Evolutionary conservation across 1,139 yeast genomes (phyloP), one percentile per base, ranked within the genome.

Genomic region (Debaryomyces psychrophilus): DNA sequence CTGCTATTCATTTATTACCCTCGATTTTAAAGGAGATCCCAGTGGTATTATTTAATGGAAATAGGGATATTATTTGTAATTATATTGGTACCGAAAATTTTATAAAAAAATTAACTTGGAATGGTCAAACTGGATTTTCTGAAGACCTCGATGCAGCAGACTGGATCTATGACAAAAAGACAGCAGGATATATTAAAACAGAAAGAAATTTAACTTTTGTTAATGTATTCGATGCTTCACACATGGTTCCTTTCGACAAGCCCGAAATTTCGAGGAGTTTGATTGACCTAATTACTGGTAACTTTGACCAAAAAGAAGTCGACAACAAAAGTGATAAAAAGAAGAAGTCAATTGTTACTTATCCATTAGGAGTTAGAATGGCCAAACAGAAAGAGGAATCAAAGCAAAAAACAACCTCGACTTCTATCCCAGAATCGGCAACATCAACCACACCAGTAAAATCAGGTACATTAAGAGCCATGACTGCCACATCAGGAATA

Each of bases 181-280:
- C 55, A 5, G 82, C 79, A 0, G 95, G 95, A 1, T 69, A 69
- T 43, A 64, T 85, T 35, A 68, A 70, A 50, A 62, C 58, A 12
- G 92, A 83, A 46, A 77, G 90, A 51, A 89, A 89, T 58, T 71
- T 93, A 57, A 87, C 97, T 0, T 87, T 85, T 62, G 81, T 89
- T 25, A 81, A 83, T 51, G 81, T 92, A 2, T 82, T 71, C 60
- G 82, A 89, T 56, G 81, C 96, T 0, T 85, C 95, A 4, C 99
- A 93, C 62, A 93, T 93, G 99, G 96, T 92, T 18, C 96, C 99
- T 1, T 87, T 82, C 57, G 98, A 93, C 61, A 67, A 81, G 45
- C 89, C 96, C 1, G 81, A 76, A 39, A 73, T 80, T 27, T 79
- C 92, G 7, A 73, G 90, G 54, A 90, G 92, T 26, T 70, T 93